These are phyloP conservation scores for Pyrus hybrid DNA, from an alignment of 331 rosid species.

Conservation along the genomic window DNA sequence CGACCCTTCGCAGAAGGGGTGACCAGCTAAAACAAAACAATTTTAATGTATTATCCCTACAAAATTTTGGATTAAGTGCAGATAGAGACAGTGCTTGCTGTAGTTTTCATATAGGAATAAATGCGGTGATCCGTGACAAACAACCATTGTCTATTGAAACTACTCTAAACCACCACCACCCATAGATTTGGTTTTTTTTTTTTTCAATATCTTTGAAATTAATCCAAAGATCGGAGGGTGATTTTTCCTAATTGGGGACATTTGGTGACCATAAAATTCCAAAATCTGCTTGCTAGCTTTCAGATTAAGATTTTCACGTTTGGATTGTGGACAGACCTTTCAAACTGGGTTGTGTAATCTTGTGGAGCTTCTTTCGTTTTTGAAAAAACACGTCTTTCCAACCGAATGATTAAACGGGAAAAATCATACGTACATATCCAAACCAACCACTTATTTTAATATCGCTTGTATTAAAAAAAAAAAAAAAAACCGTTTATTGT, in stretches of 20 bases:
- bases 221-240: background rate
- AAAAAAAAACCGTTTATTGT: background rate
- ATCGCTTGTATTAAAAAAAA: background rate
- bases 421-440: too few relatives aligned
- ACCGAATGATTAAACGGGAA: background rate
- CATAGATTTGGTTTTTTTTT: background rate
- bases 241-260: background rate
- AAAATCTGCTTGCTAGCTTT: background rate
- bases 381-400: background rate
- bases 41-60: too few relatives aligned
- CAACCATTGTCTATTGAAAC: background rate
- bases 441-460: background rate
- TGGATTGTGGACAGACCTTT: background rate
- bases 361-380: background rate
- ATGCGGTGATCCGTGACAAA: background rate
- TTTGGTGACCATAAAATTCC: background rate
- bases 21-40: background rate
- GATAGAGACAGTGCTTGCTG: background rate
- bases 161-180: background rate
- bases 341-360: too few relatives aligned
- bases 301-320: too few relatives aligned
- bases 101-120: too few relatives aligned
- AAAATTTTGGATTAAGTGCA: background rate
- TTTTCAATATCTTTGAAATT: background rate
- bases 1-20: constrained; percentile 27